Percentiles rank a stretch among this genome's conserved stretches.
Evolutionary conservation across 495 filamentous ascomycete genomes (phyloP).

Genomic region (Amniculicola lignicola): DNA sequence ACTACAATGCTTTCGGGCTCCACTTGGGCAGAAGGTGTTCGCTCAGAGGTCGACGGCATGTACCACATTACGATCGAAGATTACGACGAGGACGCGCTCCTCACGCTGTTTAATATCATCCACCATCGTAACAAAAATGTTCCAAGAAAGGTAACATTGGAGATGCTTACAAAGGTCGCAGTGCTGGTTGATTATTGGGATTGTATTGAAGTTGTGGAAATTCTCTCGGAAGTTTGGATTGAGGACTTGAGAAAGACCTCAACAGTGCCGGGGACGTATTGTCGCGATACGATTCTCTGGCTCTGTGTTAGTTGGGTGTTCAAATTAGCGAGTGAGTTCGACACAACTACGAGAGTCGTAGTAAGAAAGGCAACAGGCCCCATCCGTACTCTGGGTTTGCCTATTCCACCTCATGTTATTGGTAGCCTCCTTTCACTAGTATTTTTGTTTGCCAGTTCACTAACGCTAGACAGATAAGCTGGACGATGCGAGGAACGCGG

Average conservation of each 20-base stretch:
- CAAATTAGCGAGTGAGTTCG: constrained; percentile 17
- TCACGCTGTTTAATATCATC: constrained; percentile 52
- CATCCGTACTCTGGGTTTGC: constrained; percentile 13
- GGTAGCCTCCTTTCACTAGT: background rate
- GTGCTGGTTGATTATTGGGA: constrained; percentile 52
- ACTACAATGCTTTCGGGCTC: no score
- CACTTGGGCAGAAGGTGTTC: constrained; percentile 21
- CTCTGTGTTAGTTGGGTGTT: constrained; percentile 45
- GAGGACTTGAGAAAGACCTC: constrained; percentile 17
- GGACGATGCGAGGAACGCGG: no score
- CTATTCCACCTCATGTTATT: constrained; percentile 4
- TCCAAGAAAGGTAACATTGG: constrained; percentile 43
- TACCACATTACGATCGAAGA: constrained; percentile 42
- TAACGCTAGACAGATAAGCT: no score
- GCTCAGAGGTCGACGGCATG: constrained; percentile 36
- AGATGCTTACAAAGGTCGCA: constrained; percentile 50
- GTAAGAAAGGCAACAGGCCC: background rate
- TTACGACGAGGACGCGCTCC: constrained; percentile 46
- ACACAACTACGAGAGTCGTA: constrained; percentile 8
- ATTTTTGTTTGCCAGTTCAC: no score
- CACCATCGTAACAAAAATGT: constrained; percentile 48
- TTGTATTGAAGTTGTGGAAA: constrained; percentile 39
- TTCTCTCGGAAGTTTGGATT: constrained; percentile 49
- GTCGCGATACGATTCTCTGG: constrained; percentile 42
- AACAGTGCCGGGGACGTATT: constrained; percentile 20